Evolutionary conservation across 352 stramenopile genomes (phyloP).

Genomic region (Hyaloperonospora brassicae): DNA sequence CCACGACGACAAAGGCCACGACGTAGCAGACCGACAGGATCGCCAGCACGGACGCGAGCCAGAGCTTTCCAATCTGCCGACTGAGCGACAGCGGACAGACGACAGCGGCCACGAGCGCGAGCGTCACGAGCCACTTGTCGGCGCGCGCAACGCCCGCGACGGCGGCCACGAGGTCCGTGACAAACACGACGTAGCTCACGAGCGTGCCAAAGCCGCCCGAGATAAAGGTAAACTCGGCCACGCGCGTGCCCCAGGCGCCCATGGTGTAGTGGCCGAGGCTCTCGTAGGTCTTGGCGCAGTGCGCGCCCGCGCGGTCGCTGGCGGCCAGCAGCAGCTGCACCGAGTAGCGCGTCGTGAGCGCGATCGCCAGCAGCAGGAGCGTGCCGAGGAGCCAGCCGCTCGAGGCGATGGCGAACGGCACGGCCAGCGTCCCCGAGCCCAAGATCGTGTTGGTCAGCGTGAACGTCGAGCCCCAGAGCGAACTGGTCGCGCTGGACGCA

Average conservation of each 20-base stretch:
- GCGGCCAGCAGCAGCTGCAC: no score
- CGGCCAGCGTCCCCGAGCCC: slow-evolving; percentile 59
- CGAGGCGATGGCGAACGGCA: slow-evolving; percentile 55
- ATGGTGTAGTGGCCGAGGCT: no score
- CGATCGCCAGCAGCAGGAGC: no score
- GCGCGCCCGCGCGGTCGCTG: no score
- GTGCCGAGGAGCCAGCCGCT: no score
- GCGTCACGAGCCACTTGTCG: neutral
- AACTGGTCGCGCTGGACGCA: neutral
- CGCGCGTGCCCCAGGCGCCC: no score
- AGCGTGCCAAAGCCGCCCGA: slow-evolving; percentile 45
- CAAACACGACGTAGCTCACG: slow-evolving; percentile 78
- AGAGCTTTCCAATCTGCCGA: slow-evolving; percentile 23
- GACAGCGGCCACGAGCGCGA: neutral
- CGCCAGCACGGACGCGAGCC: slow-evolving; percentile 48
- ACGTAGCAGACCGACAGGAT: slow-evolving; percentile 67
- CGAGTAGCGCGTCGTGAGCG: no score
- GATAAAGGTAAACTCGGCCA: no score
- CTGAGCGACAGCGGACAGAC: neutral
- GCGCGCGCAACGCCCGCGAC: no score
- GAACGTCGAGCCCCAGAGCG: neutral
- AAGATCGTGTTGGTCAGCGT: slow-evolving; percentile 26
- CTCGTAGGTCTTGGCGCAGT: no score
- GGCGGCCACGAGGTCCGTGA: slow-evolving; percentile 40
- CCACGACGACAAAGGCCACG: slow-evolving; percentile 12